phyloP scores from a whole-genome alignment of 164 flowering plant genomes.

The Macadamia tetraphylla region DNA sequence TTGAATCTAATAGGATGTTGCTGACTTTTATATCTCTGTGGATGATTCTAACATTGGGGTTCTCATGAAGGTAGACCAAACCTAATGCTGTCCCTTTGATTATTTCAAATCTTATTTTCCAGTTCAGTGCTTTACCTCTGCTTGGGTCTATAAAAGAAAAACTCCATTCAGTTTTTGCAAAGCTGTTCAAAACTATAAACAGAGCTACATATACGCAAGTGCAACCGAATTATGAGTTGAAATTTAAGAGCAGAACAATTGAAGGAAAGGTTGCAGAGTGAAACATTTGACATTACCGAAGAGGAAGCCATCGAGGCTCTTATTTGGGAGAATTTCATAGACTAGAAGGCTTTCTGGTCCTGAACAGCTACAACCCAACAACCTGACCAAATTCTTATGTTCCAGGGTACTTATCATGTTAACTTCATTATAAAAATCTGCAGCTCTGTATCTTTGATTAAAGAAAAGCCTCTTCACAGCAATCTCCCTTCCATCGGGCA shows the following conservation, averaged over 20 bases:
- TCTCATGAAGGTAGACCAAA: slow-evolving; percentile 55
- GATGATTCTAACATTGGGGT: slow-evolving; percentile 35
- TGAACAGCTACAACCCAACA: slow-evolving; percentile 54
- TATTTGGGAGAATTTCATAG: slow-evolving; percentile 53
- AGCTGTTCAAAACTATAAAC: too few relatives aligned
- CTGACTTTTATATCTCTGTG: slow-evolving; percentile 66
- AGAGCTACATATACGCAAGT: too few relatives aligned
- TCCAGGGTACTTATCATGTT: slow-evolving; percentile 47
- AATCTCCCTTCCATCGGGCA: slow-evolving; percentile 61
- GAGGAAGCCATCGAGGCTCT: slow-evolving; percentile 47
- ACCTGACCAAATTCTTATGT: slow-evolving; percentile 58
- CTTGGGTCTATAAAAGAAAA: slow-evolving; percentile 37
- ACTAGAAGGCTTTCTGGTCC: slow-evolving; percentile 43
- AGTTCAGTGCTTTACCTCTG: slow-evolving; percentile 51
- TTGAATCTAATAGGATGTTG: slow-evolving; percentile 53
- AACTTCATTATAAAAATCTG: slow-evolving; percentile 48
- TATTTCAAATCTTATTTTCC: slow-evolving; percentile 49
- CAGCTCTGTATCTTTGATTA: slow-evolving; percentile 23
- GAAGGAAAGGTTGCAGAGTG: background rate
- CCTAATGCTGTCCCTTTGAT: slow-evolving; percentile 72
- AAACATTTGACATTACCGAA: slow-evolving; percentile 37
- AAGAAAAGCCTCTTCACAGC: slow-evolving; percentile 52
- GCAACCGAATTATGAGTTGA: too few relatives aligned
- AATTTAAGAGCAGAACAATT: too few relatives aligned
- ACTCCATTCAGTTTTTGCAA: too few relatives aligned